A percentile compares a stretch with the other conserved stretches of the same genome.
These are phyloP conservation scores for Oldenlandia corymbosa DNA, from an alignment of 257 asterid species.

Conservation along the genomic window DNA sequence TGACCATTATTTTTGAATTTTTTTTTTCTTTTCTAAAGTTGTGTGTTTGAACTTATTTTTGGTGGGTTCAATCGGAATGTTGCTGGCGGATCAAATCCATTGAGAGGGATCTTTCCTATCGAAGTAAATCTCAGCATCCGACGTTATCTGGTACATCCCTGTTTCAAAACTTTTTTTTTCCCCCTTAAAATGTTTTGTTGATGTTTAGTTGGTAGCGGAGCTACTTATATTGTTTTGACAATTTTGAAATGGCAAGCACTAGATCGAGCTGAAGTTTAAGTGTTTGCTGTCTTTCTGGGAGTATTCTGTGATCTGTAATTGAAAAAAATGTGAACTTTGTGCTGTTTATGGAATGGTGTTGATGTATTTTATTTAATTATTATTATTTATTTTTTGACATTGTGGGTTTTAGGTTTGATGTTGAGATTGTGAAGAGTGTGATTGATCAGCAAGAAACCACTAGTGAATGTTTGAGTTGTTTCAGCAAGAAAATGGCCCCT, in stretches of 20 bases:
- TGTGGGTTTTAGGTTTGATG: slow-evolving; percentile 38
- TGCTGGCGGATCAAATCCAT: slow-evolving; percentile 14
- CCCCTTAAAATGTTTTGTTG: neutral
- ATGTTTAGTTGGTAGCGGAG: neutral
- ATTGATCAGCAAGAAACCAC: slow-evolving; percentile 49
- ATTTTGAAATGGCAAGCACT: slow-evolving; percentile 7
- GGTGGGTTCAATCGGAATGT: slow-evolving; percentile 2
- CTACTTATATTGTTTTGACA: neutral
- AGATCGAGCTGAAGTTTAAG: slow-evolving; percentile 10
- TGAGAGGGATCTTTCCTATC: neutral
- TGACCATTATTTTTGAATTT: neutral
- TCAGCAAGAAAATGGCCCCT: slow-evolving; percentile 53
- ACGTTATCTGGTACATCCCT: slow-evolving; percentile 7
- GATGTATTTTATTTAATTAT: slow-evolving; percentile 25
- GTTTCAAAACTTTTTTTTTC: neutral
- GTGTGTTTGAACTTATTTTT: neutral
- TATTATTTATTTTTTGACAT: slow-evolving; percentile 22
- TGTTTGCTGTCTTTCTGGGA: neutral
- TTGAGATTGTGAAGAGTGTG: slow-evolving; percentile 34
- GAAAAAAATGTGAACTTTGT: slow-evolving; percentile 12
- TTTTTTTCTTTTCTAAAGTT: neutral
- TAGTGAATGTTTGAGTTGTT: slow-evolving; percentile 28
- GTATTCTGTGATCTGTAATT: neutral
- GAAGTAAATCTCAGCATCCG: slow-evolving; percentile 10
- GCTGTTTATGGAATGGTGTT: slow-evolving; percentile 18